Conservation (phyloP, 225 moss, liverwort and hornwort genomes). For the Polytrichum commune region DNA sequence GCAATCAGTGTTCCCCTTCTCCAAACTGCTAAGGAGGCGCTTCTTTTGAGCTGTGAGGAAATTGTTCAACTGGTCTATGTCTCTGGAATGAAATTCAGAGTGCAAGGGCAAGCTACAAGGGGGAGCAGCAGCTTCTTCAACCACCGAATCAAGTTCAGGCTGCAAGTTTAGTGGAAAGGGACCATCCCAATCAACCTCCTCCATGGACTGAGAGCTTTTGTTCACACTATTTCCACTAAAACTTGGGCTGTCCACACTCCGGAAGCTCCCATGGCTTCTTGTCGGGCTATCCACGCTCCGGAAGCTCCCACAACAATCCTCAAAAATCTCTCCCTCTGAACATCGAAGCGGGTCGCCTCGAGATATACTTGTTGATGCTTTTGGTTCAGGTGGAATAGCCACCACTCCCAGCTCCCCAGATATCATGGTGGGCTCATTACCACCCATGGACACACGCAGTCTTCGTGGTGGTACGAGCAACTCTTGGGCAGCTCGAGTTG, state of each 20-base stretch:
- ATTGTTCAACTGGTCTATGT: conserved; percentile 43
- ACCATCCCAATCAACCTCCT: conserved; percentile 31
- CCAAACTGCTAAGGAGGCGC: conserved; percentile 32
- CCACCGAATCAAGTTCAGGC: conserved; percentile 18
- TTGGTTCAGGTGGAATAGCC: conserved; percentile 13
- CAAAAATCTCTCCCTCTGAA: conserved; percentile 33
- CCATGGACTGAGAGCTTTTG: conserved; percentile 21
- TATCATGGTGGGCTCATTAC: conserved; percentile 5
- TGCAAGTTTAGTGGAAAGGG: conserved; percentile 16
- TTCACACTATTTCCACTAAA: conserved; percentile 14
- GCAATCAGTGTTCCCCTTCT: conserved; percentile 33
- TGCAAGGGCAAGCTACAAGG: conserved; percentile 32
- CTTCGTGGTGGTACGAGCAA: conserved; percentile 49
- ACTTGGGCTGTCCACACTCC: conserved; percentile 40
- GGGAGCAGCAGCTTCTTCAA: conserved; percentile 15
- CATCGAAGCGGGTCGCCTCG: conserved; percentile 18
- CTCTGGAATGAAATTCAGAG: conserved; percentile 38
- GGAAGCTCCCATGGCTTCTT: conserved; percentile 29
- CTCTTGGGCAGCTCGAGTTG: conserved; percentile 51
- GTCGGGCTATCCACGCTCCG: conserved; percentile 31
- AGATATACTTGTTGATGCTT: conserved; percentile 5
- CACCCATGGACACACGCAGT: conserved; percentile 27
- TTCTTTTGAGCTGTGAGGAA: conserved; percentile 49
- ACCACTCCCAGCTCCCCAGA: conserved; percentile 19
- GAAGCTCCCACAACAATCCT: conserved; percentile 51